Conservation (phyloP, 306 rosid genomes). For the Clitoria ternatea region DNA sequence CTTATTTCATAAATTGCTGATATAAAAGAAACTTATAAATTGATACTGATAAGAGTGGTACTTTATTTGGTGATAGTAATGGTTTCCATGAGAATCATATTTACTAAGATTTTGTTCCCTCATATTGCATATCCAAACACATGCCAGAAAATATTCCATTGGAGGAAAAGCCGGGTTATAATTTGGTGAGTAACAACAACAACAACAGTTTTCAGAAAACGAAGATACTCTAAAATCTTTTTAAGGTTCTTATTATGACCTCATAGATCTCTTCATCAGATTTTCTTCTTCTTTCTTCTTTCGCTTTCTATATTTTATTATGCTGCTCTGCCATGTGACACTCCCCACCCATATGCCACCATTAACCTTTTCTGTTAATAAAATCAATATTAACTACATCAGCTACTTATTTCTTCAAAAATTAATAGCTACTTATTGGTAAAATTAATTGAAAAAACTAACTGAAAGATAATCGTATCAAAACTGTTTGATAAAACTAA, state of each 20-base stretch:
- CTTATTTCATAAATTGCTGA: too few relatives aligned
- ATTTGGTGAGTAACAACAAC: not conserved
- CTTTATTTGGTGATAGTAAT: too few relatives aligned
- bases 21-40: too few relatives aligned
- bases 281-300: slow-evolving; percentile 8
- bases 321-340: slow-evolving; percentile 45
- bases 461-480: too few relatives aligned
- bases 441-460: too few relatives aligned
- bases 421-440: too few relatives aligned
- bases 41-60: too few relatives aligned
- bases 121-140: slow-evolving; percentile 57
- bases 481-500: too few relatives aligned
- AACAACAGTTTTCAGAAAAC: slow-evolving; percentile 28
- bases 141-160: slow-evolving; percentile 68
- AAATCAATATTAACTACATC: too few relatives aligned
- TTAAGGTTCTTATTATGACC: slow-evolving; percentile 45
- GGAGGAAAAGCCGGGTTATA: slow-evolving; percentile 32
- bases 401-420: too few relatives aligned
- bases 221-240: slow-evolving; percentile 57
- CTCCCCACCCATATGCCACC: too few relatives aligned
- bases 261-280: slow-evolving; percentile 38
- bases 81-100: slow-evolving; percentile 40
- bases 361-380: too few relatives aligned
- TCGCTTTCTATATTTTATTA: not conserved
- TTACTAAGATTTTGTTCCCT: slow-evolving; percentile 45